Base-by-base conservation (phyloP, 495 filamentous ascomycete species). In the Elasticomyces elasticus region DNA sequence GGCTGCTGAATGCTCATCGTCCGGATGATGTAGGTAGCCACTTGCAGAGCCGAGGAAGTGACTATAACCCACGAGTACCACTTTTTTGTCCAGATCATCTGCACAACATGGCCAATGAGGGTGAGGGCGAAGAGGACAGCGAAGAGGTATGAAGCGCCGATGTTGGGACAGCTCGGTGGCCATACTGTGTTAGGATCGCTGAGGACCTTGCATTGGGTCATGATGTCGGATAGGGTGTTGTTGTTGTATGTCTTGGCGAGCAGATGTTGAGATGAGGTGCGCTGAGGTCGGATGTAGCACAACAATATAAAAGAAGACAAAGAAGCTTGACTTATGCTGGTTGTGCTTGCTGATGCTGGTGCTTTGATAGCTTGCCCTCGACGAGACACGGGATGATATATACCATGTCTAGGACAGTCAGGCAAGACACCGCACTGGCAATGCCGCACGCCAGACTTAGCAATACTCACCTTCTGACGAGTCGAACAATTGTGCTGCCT, bases 81-180 rank as follows among this genome's bases (percentile, higher is more conserved):
- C 22, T 58, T 58, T 20, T 42, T 30, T 23, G 27, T 23, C 38
- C 50, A 47, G 40, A 54, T 23, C 26, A 47, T 52, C 28, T 58
- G 49, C 7, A 48, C 41, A 13, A 53, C 7, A 26, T 58, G 55
- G 23, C 26, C 55, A 25, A 58, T 54, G 12, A 31, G n/a, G 9
- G 50, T 52, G 6, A 58, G 1, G 42, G 40, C 55, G 45, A 58
- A 58, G 17, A 58, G 44, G 22, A 58, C 24, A 20, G 46, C 28
- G 30, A 23, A 58, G 49, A 58, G 24, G 24, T 58, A 58, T 15
- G 50, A 33, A 10, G 50, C 55, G 31, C 11, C 38, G 9, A 54
- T 33, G 23, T 33, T 47, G 11, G 55, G 55, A 28, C 55, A 58
- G 23, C 52, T 38, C 7, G 51, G 23, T 9, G 45, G 45, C 53